A percentile compares a stretch with the other conserved stretches of the same genome.
phyloP scores from a whole-genome alignment of 345 rosid species.

The rapeseed (Brassica napus) region DNA sequence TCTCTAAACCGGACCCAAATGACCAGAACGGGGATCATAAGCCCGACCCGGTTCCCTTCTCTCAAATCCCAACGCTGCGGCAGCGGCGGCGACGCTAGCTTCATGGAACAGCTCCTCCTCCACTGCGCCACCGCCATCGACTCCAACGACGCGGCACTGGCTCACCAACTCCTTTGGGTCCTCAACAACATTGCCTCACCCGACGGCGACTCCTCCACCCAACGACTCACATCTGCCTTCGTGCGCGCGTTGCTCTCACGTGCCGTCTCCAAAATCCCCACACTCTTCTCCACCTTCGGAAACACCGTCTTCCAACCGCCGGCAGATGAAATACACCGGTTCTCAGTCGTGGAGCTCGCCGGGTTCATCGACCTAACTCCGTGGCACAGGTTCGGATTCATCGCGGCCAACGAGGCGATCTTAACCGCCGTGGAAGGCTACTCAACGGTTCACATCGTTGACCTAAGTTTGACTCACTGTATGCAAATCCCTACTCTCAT shows the following conservation, averaged over 20 bases:
- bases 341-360: slow-evolving; percentile 84
- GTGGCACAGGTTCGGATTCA: slow-evolving; percentile 93
- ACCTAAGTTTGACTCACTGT: slow-evolving; percentile 82
- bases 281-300: slow-evolving; percentile 44
- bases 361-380: slow-evolving; percentile 86
- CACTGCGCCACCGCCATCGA: slow-evolving; percentile 92
- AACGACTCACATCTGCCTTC: slow-evolving; percentile 74
- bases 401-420: slow-evolving; percentile 81
- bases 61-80: slow-evolving; percentile 45
- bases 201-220: slow-evolving; percentile 77
- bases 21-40: slow-evolving; percentile 51
- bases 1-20: slow-evolving; percentile 32
- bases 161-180: slow-evolving; percentile 88
- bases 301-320: slow-evolving; percentile 33
- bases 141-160: slow-evolving; percentile 68
- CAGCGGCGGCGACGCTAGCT: slow-evolving; percentile 58
- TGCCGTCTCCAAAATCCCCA: slow-evolving; percentile 63
- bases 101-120: slow-evolving; percentile 88
- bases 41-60: slow-evolving; percentile 46
- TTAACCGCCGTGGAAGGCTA: slow-evolving; percentile 78
- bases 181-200: slow-evolving; percentile 86
- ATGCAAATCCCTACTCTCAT: slow-evolving; percentile 97
- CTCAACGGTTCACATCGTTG: slow-evolving; percentile 77
- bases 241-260: slow-evolving; percentile 81
- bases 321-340: slow-evolving; percentile 45